Evolutionary conservation across 2,329 filamentous ascomycete genomes (phyloP).

Genomic region (Microsporum ferrugineum): DNA sequence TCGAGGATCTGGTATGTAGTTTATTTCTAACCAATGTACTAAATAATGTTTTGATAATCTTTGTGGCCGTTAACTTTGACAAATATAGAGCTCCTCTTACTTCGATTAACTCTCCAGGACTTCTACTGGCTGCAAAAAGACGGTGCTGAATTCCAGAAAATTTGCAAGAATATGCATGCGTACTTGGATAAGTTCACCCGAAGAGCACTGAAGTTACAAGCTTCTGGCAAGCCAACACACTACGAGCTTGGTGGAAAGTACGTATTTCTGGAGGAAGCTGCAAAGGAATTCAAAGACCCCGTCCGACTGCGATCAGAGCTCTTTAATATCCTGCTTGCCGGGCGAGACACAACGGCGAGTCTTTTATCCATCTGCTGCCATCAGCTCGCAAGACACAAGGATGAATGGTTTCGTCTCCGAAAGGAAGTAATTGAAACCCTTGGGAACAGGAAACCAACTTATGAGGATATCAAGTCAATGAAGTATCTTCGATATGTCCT

Average conservation of each 20-base stretch:
- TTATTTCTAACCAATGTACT: neutral
- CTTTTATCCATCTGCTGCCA: constrained; percentile 39
- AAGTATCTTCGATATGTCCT: constrained; percentile 28
- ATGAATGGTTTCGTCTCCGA: constrained; percentile 29
- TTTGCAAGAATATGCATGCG: constrained; percentile 9
- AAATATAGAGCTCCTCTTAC: constrained; percentile 10
- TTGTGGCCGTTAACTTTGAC: neutral
- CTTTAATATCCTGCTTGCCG: constrained; percentile 43
- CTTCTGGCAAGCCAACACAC: constrained; percentile 9
- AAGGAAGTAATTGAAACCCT: constrained; percentile 29
- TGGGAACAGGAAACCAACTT: constrained; percentile 33
- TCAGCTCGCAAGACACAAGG: constrained; percentile 33
- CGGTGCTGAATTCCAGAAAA: constrained; percentile 8
- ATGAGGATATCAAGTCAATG: constrained; percentile 33
- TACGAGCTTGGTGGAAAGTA: constrained; percentile 24
- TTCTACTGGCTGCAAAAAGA: constrained; percentile 12
- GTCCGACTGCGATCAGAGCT: constrained; percentile 39
- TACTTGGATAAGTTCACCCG: constrained; percentile 24
- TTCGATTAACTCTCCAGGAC: constrained; percentile 6
- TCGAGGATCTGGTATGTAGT: constrained; percentile 11
- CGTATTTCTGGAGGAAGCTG: constrained; percentile 41
- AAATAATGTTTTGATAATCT: too few relatives aligned
- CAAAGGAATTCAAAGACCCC: constrained; percentile 36
- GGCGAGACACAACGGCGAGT: constrained; percentile 44
- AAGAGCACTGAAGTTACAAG: constrained; percentile 18